phyloP scores from a whole-genome alignment of 345 rosid genomes.

The Brassica juncea region DNA sequence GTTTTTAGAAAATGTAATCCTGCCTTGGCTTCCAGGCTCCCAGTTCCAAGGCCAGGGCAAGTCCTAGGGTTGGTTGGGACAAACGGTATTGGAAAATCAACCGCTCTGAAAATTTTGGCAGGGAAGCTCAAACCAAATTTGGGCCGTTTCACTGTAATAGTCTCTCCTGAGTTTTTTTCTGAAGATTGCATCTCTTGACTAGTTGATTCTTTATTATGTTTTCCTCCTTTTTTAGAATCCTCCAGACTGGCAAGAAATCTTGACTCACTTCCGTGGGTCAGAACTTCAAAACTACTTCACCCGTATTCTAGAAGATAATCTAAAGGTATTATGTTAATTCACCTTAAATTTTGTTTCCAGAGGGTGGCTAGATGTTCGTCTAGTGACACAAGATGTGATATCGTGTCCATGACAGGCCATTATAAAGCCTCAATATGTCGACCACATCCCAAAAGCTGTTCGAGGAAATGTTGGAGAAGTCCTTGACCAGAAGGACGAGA shows the following conservation, averaged over 20 bases:
- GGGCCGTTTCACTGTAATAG: constrained; percentile 86
- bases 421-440: constrained; percentile 96
- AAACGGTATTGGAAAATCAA: constrained; percentile 97
- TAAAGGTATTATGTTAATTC: constrained; percentile 55
- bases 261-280: constrained; percentile 96
- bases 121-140: constrained; percentile 96
- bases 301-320: constrained; percentile 89
- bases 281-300: constrained; percentile 97
- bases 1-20: constrained; percentile 25
- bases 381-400: not conserved
- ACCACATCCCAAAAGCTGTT: constrained; percentile 94
- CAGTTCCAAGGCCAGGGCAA: constrained; percentile 98
- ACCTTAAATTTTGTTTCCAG: not conserved
- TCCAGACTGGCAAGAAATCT: constrained; percentile 99
- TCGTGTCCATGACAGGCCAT: constrained; percentile 58
- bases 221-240: constrained; percentile 60
- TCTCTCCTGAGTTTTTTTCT: not conserved
- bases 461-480: constrained; percentile 93
- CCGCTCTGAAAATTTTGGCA: constrained; percentile 93
- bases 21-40: constrained; percentile 59
- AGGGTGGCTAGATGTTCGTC: not conserved
- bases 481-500: constrained; percentile 92
- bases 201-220: constrained; percentile 1
- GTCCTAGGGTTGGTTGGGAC: constrained; percentile 99
- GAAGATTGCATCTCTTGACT: not conserved